These are phyloP conservation scores for Begonia peltatifolia DNA, from an alignment of 306 rosid species.

Conservation along the genomic window DNA sequence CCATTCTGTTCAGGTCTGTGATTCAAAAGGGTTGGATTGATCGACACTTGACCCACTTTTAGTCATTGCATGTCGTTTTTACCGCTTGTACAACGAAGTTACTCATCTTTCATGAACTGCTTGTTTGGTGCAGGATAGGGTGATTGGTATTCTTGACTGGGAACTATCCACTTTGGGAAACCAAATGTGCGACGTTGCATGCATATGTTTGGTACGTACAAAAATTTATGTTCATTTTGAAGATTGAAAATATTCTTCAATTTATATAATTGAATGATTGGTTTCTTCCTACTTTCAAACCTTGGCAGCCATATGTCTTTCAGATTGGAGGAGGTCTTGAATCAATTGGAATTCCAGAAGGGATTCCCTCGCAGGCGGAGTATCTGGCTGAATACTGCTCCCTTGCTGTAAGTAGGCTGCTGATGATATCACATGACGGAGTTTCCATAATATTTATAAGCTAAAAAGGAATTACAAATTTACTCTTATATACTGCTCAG, in stretches of 20 bases:
- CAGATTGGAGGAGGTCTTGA: conserved; percentile 43
- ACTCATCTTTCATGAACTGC: neutral
- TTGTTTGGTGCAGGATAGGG: conserved; percentile 69
- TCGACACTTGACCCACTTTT: neutral
- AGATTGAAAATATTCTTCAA: no score
- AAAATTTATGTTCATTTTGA: neutral
- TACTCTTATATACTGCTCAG: no score
- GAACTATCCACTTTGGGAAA: conserved; percentile 91
- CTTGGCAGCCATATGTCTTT: conserved; percentile 45
- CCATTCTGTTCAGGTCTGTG: conserved; percentile 74
- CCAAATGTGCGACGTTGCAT: conserved; percentile 95
- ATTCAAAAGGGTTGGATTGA: neutral
- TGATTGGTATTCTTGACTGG: conserved; percentile 94
- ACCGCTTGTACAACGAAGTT: no score
- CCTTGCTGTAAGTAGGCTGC: conserved; percentile 40
- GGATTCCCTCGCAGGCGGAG: conserved; percentile 71
- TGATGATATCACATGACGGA: neutral
- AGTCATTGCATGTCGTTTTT: no score
- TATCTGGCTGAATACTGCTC: conserved; percentile 82
- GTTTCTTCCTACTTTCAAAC: conserved; percentile 6
- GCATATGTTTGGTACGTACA: conserved; percentile 50
- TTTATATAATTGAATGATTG: no score
- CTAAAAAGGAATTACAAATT: no score
- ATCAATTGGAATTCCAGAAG: conserved; percentile 46
- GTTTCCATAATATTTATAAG: no score